Percentiles rank a stretch among this genome's conserved stretches.
phyloP scores from a whole-genome alignment of 2,329 filamentous ascomycete species.

The Rutstroemia sp. region DNA sequence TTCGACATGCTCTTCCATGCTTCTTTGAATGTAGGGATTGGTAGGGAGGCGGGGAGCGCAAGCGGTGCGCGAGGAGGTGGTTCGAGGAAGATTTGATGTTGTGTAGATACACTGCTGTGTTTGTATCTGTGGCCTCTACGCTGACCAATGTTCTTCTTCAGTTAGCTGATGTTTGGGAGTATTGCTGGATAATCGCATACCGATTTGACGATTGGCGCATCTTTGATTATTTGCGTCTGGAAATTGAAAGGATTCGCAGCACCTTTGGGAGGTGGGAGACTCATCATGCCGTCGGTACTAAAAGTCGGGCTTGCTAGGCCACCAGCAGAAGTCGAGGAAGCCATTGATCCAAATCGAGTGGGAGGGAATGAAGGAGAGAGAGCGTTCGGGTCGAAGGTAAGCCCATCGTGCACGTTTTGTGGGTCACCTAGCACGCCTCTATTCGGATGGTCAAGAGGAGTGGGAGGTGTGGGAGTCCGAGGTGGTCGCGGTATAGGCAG shows the following conservation, averaged over 20 bases:
- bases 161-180: not conserved
- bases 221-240: constrained; percentile 71
- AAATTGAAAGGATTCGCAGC: constrained; percentile 82
- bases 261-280: constrained; percentile 21
- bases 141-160: constrained; percentile 72
- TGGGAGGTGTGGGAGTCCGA: constrained; percentile 57
- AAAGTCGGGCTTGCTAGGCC: constrained; percentile 14
- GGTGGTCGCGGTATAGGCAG: constrained; percentile 53
- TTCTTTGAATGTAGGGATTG: constrained; percentile 82
- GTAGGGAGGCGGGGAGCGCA: constrained; percentile 83
- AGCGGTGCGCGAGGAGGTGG: constrained; percentile 79
- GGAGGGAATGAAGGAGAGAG: constrained; percentile 36
- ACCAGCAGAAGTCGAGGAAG: constrained; percentile 25
- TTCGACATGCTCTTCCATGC: constrained; percentile 84
- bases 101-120: constrained; percentile 81
- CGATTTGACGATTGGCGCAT: constrained; percentile 64
- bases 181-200: constrained; percentile 40
- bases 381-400: constrained; percentile 36
- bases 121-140: constrained; percentile 96
- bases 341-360: constrained; percentile 29
- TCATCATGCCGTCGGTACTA: constrained; percentile 28
- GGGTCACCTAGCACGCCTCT: constrained; percentile 2
- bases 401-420: constrained; percentile 23
- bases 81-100: constrained; percentile 93
- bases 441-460: constrained; percentile 35